Percentiles rank a stretch among this genome's conserved stretches.
Conservation (phyloP, 306 rosid genomes). For the Arachis hypogaea region DNA sequence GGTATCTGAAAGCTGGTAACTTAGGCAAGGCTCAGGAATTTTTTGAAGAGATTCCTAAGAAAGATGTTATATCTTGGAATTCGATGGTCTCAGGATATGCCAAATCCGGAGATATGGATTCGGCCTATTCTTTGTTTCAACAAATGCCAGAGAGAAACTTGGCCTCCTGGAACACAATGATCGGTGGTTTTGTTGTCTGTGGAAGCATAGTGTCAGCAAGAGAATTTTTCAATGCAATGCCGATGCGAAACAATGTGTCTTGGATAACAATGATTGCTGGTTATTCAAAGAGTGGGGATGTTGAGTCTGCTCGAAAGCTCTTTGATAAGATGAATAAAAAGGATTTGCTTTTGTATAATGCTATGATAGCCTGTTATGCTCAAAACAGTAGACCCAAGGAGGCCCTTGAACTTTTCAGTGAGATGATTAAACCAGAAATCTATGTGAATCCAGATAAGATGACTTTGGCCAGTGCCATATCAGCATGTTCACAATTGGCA, state of each 20-base stretch:
- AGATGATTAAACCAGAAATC: constrained; percentile 50
- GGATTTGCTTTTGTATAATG: constrained; percentile 54
- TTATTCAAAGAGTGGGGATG: constrained; percentile 67
- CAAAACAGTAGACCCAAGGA: constrained; percentile 70
- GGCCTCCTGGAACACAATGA: constrained; percentile 77
- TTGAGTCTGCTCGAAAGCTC: constrained; percentile 58
- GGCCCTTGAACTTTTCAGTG: constrained; percentile 66
- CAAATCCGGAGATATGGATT: constrained; percentile 56
- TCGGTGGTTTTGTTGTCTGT: constrained; percentile 59
- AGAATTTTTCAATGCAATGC: constrained; percentile 59
- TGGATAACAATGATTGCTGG: constrained; percentile 70
- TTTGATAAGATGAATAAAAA: constrained; percentile 58
- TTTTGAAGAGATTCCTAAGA: constrained; percentile 61
- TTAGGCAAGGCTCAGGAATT: constrained; percentile 52
- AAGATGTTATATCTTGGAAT: constrained; percentile 78
- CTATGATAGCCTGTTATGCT: constrained; percentile 79
- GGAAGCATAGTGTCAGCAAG: constrained; percentile 56
- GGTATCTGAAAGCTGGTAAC: constrained; percentile 60
- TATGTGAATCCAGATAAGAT: constrained; percentile 62
- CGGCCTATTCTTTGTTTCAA: constrained; percentile 57
- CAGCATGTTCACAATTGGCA: constrained; percentile 75
- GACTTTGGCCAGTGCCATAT: constrained; percentile 70
- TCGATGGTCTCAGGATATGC: constrained; percentile 70
- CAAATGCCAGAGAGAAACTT: constrained; percentile 61
- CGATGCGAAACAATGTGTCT: constrained; percentile 58